Evolutionary conservation across 495 filamentous ascomycete species (phyloP).

Genomic region (Daldinia concentrica): DNA sequence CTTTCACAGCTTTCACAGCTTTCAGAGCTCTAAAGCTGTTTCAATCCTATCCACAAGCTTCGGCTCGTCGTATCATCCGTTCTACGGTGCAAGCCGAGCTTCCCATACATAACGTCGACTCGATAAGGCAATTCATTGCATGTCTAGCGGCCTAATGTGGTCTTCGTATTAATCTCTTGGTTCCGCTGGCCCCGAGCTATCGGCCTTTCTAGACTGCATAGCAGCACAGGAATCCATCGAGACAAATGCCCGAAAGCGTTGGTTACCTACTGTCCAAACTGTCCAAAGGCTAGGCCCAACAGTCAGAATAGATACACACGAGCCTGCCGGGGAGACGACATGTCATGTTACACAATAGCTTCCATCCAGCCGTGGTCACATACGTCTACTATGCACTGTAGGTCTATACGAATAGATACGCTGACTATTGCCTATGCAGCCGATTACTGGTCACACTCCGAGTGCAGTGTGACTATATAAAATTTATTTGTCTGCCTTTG

Average conservation of each 20-base stretch:
- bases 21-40: conserved; percentile 14
- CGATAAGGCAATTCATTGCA: conserved; percentile 16
- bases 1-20: neutral
- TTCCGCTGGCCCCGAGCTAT: conserved; percentile 2
- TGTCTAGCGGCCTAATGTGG: conserved; percentile 12
- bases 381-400: conserved; percentile 10
- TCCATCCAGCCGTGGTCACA: conserved; percentile 18
- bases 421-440: conserved; percentile 28
- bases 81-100: neutral
- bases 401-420: conserved; percentile 9
- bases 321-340: conserved; percentile 20
- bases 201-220: conserved; percentile 25
- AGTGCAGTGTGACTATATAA: conserved; percentile 15
- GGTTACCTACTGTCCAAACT: too few species aligned
- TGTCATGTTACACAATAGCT: conserved; percentile 33
- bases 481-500: neutral
- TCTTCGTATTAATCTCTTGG: conserved; percentile 17
- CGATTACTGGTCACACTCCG: conserved; percentile 29
- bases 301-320: conserved; percentile 8
- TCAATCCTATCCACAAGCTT: conserved; percentile 16
- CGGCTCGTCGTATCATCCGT: neutral
- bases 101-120: conserved; percentile 9
- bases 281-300: conserved; percentile 20
- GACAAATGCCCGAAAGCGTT: neutral
- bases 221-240: conserved; percentile 11